phyloP scores from a whole-genome alignment of 371 early-diverging fungal genomes.

The Mucor mucedo region DNA sequence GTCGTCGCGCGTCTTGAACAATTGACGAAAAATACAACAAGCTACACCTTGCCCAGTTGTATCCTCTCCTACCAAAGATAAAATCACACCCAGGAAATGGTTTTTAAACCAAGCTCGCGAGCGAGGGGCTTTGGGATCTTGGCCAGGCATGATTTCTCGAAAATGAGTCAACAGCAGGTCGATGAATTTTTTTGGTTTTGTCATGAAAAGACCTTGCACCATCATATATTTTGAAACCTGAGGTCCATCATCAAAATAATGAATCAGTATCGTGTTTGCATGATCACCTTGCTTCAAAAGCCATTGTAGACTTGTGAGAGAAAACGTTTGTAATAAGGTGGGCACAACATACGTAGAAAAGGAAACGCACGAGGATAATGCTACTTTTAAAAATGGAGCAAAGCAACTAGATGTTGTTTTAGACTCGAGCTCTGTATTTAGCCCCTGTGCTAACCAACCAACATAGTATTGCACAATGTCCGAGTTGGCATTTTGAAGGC shows the following conservation, averaged over 20 bases:
- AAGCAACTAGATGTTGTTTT: background rate
- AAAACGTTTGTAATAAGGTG: slow-evolving; percentile 16
- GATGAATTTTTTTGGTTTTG: slow-evolving; percentile 32
- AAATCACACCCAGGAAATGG: slow-evolving; percentile 36
- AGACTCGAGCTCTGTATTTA: slow-evolving; percentile 10
- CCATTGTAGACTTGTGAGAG: slow-evolving; percentile 18
- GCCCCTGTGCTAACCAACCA: slow-evolving; percentile 28
- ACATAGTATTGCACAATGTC: slow-evolving; percentile 32
- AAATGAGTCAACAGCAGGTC: slow-evolving; percentile 29
- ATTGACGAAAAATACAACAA: slow-evolving; percentile 35
- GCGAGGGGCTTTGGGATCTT: slow-evolving; percentile 3
- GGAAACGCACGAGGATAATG: slow-evolving; percentile 4
- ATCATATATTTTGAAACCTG: slow-evolving; percentile 33
- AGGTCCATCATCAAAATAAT: slow-evolving; percentile 39
- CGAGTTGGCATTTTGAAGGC: slow-evolving; percentile 23
- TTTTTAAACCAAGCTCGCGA: slow-evolving; percentile 42
- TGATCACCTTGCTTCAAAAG: slow-evolving; percentile 15
- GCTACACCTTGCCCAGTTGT: slow-evolving; percentile 27
- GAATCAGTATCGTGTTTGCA: slow-evolving; percentile 13
- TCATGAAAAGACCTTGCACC: slow-evolving; percentile 21
- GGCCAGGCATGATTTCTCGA: slow-evolving; percentile 22
- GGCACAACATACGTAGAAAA: slow-evolving; percentile 31
- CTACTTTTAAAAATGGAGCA: slow-evolving; percentile 5
- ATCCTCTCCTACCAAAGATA: slow-evolving; percentile 28
- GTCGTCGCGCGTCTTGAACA: slow-evolving; percentile 33